Evolutionary conservation across 495 filamentous ascomycete species (phyloP), one percentile per base, ranked within the genome.

Genomic region (Neurospora terricola): DNA sequence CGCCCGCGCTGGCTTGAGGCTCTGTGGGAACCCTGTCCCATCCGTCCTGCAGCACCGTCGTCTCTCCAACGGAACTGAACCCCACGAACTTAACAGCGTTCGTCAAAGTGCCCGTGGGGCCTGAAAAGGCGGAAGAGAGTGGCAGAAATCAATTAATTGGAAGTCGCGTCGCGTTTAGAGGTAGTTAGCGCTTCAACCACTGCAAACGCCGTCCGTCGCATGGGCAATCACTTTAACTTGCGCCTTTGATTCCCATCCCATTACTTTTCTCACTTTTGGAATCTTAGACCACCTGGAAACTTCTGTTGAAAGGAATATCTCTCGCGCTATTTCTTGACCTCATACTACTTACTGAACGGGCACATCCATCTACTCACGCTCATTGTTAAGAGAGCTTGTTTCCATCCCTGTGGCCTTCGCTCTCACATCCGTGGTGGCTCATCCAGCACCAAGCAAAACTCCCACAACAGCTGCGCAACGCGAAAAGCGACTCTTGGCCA

Each of bases 121-220:
- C 6, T 7, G 27, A 34, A 34, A 34, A 66, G 54, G 54, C 54
- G 54, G 54, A 36, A 66, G 7, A 66, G 14, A 11, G 27, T 68
- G 34, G 43, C 48, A 69, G 59, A 54, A 54, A 45, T 75, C 72
- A 75, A 77, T 78, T 74, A 77, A 66, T 66, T 34, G 14, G 30
- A 78, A 74, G 72, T 78, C 75, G 76, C 77, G 77, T 75, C 77
- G 73, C 77, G 75, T 69, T 16, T 23, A 66, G 54, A 62, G 27
- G 54, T 66, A 14, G 27, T 66, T 66, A 66, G 54, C 54, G 54
- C 54, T 66, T 66, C 54, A 66, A 62, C 54, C 54, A 66, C 12
- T 66, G 54, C 54, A 66, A 66, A 66, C 54, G 54, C 54, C 54
- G 14, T 66, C 27, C 27, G 30, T 66, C 54, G 54, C 54, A 66